Evolutionary conservation across 352 stramenopile genomes (phyloP).

Genomic region (Pythium sukuiense): DNA sequence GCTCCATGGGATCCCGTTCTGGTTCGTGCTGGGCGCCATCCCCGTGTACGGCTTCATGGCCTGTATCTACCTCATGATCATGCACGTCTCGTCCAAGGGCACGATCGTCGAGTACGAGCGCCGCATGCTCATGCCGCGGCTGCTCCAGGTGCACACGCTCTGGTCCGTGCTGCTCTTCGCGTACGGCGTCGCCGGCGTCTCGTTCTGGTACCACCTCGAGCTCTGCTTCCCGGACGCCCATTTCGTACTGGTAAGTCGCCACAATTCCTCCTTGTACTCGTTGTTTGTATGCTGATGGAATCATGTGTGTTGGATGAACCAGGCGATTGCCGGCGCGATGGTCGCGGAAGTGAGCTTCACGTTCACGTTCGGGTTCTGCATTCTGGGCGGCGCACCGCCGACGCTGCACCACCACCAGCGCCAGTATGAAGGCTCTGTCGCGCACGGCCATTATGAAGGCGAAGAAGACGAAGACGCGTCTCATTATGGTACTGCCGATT

Average conservation of each 20-base stretch:
- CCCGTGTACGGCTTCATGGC: slow-evolving; percentile 77
- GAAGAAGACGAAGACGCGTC: slow-evolving; percentile 9
- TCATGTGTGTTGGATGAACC: background rate
- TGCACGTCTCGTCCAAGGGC: slow-evolving; percentile 80
- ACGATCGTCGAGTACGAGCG: slow-evolving; percentile 86
- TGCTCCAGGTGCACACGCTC: slow-evolving; percentile 75
- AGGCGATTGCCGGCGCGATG: slow-evolving; percentile 58
- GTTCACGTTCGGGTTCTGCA: slow-evolving; percentile 66
- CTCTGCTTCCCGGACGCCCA: slow-evolving; percentile 74
- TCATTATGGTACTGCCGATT: slow-evolving; percentile 69
- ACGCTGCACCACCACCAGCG: slow-evolving; percentile 28
- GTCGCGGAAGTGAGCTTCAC: slow-evolving; percentile 76
- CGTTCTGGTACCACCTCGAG: slow-evolving; percentile 67
- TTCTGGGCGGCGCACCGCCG: slow-evolving; percentile 44
- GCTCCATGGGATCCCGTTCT: slow-evolving; percentile 70
- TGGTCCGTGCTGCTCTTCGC: slow-evolving; percentile 70
- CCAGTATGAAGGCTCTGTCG: slow-evolving; percentile 23
- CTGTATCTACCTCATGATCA: slow-evolving; percentile 86
- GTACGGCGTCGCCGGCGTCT: slow-evolving; percentile 58
- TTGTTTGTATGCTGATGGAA: too few species aligned
- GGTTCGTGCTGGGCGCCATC: slow-evolving; percentile 68
- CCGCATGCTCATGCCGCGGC: slow-evolving; percentile 82
- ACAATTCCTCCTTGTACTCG: background rate
- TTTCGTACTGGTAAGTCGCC: slow-evolving; percentile 65
- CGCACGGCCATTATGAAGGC: slow-evolving; percentile 10